These are phyloP conservation scores for Cunninghamia lanceolata DNA, from an alignment of 75 land plant genomes.

Conservation along the genomic window DNA sequence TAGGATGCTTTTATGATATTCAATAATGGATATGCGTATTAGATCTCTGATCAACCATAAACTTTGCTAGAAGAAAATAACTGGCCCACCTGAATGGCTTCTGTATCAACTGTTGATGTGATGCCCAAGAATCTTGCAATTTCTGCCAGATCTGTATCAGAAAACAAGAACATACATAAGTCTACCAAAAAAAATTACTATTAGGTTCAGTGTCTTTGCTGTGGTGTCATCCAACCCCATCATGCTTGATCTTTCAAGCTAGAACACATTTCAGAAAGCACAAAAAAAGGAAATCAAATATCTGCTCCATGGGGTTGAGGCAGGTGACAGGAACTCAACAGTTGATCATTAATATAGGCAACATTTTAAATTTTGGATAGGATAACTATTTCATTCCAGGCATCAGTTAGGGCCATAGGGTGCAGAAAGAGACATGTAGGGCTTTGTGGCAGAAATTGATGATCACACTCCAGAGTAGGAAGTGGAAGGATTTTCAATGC, in stretches of 20 bases:
- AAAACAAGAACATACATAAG: neutral
- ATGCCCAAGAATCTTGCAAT: conserved; percentile 90
- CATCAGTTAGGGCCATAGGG: neutral
- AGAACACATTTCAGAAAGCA: neutral
- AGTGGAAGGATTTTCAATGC: neutral
- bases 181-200: neutral
- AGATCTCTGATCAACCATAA: neutral
- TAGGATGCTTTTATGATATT: neutral
- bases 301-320: neutral
- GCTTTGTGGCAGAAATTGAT: neutral
- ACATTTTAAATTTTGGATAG: neutral
- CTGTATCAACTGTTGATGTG: conserved; percentile 75
- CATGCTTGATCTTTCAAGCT: neutral
- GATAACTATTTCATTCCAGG: neutral
- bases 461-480: neutral
- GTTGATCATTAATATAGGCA: neutral
- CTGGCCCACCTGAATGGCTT: conserved; percentile 80
- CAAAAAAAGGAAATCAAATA: neutral
- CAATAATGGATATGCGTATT: neutral
- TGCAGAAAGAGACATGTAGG: neutral
- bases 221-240: neutral
- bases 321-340: neutral
- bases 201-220: neutral
- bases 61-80: neutral
- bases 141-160: conserved; percentile 86